Evolutionary conservation across 2,329 filamentous ascomycete genomes (phyloP), one percentile per base, ranked within the genome.

Genomic region (Talaromyces sp.): DNA sequence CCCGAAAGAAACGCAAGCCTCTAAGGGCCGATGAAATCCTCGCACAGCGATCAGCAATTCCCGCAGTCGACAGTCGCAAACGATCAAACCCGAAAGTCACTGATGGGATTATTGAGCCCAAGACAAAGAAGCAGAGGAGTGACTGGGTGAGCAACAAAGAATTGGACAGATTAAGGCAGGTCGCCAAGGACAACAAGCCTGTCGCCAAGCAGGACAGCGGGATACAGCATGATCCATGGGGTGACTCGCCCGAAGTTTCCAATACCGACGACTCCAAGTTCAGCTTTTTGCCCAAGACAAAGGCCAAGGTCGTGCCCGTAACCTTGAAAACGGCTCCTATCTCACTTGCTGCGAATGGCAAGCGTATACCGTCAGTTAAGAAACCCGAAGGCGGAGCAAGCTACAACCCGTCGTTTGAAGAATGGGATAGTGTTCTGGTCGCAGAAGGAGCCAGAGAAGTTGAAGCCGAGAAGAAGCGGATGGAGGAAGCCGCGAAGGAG

Each of bases 1-100:
- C 86, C 69, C 82, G 85, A 64, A 89, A 88, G 72, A 79, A 81
- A 66, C 85, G 88, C 72, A 97, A 96, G 79, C 83, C 84, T 5
- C 85, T 99, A 67, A 96, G 92, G 77, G 88, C 88, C 65, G 93
- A 99, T 73, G 91, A 98, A 72, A 98, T 99, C 65, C 87, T 99
- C 68, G 88, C 89, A 32, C 84, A 88, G 70, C 88, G 95, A 64
- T 97, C 93, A 39, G 88, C 87, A 13, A 84, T 98, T 9, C 89
- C 92, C 4, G 88, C 90, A 13, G 85, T 99, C 7, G 84, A 90
- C 27, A 83, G 85, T 65, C 87, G 89, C 68, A 99, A 98, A 79
- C 88, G 93, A 57, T 72, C 85, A 25, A 85, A 84, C 60, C 83
- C 86, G 55, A 89, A 86, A 70, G 86, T 89, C 10, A 87, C 86